Conservation (phyloP, 208 protist genomes). For the Phytomonas sp. region DNA sequence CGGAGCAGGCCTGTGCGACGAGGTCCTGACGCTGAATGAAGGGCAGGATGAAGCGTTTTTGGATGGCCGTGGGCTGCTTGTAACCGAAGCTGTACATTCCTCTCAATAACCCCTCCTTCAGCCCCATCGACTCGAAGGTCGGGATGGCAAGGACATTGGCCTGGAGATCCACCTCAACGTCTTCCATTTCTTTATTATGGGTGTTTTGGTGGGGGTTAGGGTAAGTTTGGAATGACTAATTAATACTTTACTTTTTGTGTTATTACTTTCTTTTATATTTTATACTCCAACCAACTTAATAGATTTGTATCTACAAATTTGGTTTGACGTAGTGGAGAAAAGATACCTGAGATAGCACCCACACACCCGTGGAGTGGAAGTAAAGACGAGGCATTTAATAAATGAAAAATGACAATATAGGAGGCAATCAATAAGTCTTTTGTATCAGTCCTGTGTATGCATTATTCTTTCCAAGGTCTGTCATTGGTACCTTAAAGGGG, state of each 20-base stretch:
- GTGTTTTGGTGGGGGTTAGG: not conserved
- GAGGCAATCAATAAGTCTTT: not conserved
- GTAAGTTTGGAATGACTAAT: not conserved
- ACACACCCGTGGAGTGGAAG: not conserved
- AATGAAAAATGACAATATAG: not conserved
- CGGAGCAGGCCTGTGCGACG: conserved; percentile 97
- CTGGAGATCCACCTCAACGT: conserved; percentile 60
- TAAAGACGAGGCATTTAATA: not conserved
- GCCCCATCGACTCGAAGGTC: conserved; percentile 85
- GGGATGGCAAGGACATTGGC: conserved; percentile 79
- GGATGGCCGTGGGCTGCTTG: conserved; percentile 97
- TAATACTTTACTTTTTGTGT: not conserved
- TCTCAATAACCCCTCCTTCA: conserved; percentile 79
- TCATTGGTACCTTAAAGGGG: too few species aligned
- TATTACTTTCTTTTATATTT: not conserved
- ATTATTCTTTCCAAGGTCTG: not conserved
- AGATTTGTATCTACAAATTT: not conserved
- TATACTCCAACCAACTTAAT: not conserved
- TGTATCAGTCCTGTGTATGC: not conserved
- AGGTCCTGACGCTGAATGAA: conserved; percentile 89
- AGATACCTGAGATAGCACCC: not conserved
- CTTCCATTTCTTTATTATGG: conserved; percentile 3
- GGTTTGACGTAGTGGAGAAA: not conserved
- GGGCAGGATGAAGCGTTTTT: conserved; percentile 95
- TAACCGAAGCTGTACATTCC: conserved; percentile 99